A percentile compares a stretch with the other conserved stretches of the same genome.
phyloP scores from a whole-genome alignment of 1,139 yeast genomes.

The Arxiozyma heterogenica region DNA sequence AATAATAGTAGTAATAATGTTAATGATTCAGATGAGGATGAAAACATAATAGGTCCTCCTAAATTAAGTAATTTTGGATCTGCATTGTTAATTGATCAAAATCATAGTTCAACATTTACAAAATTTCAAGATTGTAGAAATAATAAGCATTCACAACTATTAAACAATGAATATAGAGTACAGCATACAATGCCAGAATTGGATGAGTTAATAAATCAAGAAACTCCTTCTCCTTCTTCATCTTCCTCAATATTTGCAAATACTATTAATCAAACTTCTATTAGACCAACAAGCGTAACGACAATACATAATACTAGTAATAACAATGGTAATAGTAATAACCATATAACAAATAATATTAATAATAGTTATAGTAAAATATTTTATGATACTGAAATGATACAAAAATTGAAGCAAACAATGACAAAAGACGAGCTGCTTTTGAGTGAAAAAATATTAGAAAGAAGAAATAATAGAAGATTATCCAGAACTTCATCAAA shows the following conservation, averaged over 20 bases:
- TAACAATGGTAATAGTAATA: background rate
- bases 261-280: conserved; percentile 3
- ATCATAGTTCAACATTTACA: conserved; percentile 5
- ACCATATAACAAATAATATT: background rate
- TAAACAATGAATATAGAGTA: background rate
- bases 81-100: conserved; percentile 18
- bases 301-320: conserved; percentile 15
- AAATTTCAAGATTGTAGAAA: conserved; percentile 7
- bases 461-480: conserved; percentile 4
- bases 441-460: background rate
- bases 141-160: conserved; percentile 3
- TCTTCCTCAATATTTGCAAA: conserved; percentile 10
- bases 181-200: background rate
- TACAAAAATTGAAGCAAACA: conserved; percentile 4
- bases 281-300: conserved; percentile 11
- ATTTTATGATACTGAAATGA: background rate
- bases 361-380: background rate
- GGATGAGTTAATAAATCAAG: background rate
- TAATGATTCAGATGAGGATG: conserved; percentile 20
- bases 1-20: background rate
- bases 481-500: conserved; percentile 3
- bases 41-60: conserved; percentile 23
- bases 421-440: background rate
- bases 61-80: conserved; percentile 28
- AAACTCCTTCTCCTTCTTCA: conserved; percentile 1